Conservation (phyloP, 2,329 filamentous ascomycete genomes). For the Didymellaceae sp. region DNA sequence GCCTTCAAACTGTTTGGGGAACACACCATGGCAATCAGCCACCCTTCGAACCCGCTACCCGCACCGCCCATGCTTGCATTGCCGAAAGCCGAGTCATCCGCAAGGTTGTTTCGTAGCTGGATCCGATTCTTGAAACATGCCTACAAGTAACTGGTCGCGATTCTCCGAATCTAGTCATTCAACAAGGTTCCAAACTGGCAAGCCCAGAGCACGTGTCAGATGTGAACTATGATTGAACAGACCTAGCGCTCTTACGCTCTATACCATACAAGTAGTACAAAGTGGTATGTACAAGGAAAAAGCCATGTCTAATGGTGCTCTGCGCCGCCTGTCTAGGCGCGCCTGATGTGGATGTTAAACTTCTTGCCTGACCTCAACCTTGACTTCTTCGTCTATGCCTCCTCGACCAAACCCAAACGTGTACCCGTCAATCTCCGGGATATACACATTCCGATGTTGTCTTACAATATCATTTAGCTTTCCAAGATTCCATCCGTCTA, state of each 20-base stretch:
- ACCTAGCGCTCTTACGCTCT: conserved; percentile 9
- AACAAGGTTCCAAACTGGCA: not conserved
- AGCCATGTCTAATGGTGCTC: conserved; percentile 14
- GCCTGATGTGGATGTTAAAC: conserved; percentile 4
- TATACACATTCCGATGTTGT: conserved; percentile 10
- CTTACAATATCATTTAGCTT: not conserved
- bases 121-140: not conserved
- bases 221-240: conserved; percentile 10
- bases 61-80: not conserved
- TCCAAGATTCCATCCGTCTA: conserved; percentile 20
- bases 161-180: too few species aligned
- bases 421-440: not conserved
- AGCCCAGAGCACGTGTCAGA: not conserved
- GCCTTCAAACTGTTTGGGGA: not conserved
- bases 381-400: conserved; percentile 3
- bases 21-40: not conserved
- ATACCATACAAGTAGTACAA: conserved; percentile 17
- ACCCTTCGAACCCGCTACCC: not conserved
- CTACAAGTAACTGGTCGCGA: too few species aligned
- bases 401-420: conserved; percentile 15
- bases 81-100: not conserved
- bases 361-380: conserved; percentile 1
- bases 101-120: not conserved
- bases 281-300: conserved; percentile 18
- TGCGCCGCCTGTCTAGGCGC: conserved; percentile 7